Conservation (phyloP, 2,329 filamentous ascomycete genomes). For the Penicillium sp. region DNA sequence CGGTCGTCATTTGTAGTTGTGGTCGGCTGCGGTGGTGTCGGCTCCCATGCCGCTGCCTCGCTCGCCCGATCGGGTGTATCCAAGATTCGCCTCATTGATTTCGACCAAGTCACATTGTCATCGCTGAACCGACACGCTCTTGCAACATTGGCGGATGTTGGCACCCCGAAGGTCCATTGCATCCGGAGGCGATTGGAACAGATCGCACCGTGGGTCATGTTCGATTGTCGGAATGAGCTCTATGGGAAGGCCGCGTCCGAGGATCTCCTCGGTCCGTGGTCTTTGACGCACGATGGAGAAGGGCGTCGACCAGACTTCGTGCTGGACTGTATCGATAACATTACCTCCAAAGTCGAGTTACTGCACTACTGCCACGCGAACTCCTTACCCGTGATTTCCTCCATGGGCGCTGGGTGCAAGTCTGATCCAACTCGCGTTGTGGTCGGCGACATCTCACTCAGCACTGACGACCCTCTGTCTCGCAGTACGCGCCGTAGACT, state of each 20-base stretch:
- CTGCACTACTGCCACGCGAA: constrained; percentile 81
- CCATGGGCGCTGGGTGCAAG: constrained; percentile 96
- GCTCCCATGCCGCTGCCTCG: constrained; percentile 82
- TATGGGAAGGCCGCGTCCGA: constrained; percentile 67
- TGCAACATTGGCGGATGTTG: constrained; percentile 89
- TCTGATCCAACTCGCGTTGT: constrained; percentile 78
- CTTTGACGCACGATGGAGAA: constrained; percentile 43
- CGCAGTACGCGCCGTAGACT: constrained; percentile 75
- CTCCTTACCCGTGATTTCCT: constrained; percentile 77
- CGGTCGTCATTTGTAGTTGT: constrained; percentile 80
- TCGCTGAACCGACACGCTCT: constrained; percentile 95
- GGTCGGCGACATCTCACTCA: constrained; percentile 85
- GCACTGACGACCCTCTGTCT: constrained; percentile 83
- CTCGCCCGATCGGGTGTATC: constrained; percentile 85
- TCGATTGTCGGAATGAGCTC: constrained; percentile 80
- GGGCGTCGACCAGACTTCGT: constrained; percentile 71
- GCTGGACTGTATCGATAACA: constrained; percentile 98
- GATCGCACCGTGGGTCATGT: constrained; percentile 85
- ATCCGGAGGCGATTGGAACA: constrained; percentile 75
- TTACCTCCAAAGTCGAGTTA: constrained; percentile 89
- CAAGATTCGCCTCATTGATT: constrained; percentile 86
- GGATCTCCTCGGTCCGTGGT: constrained; percentile 64
- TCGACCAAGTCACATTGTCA: constrained; percentile 93
- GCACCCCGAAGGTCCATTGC: constrained; percentile 84
- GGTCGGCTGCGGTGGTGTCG: constrained; percentile 90